Base-by-base conservation (phyloP, 176 grass and related monocot species). In the Phoenix dactylifera region DNA sequence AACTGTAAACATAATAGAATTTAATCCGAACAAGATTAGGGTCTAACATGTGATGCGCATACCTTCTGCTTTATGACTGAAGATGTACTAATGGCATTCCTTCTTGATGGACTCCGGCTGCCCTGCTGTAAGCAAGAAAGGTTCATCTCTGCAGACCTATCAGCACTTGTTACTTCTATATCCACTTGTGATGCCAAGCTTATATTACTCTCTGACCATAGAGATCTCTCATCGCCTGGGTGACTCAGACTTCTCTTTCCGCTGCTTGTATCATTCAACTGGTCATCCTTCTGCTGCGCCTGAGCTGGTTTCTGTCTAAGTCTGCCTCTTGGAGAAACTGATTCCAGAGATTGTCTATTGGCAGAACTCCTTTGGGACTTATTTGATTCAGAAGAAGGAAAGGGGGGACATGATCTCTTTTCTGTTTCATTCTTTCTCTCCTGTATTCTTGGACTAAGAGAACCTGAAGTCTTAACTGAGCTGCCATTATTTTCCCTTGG, bases 391-490 rank as follows among this genome's bases (percentile, higher is more conserved):
- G 71, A 30, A 71, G 61, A 73, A 55, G 84, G 76, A 68, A 88
- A 44, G 51, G 73, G 82, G 3, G 79, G 67, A 71, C 75, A 78
- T 69, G 85, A 67, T 66, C 78, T 85, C 63, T 56, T 76, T 54
- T 82, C 80, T 24, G 52, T 35, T 63, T 86, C 71, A 14, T 70
- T 70, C 17, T 80, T 91, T 80, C 72, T 92, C 51, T 80, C 78
- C 62, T 75, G 78, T 80, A 89, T 78, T 65, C 82, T 93, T 72
- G 94, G 85, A 51, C 85, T 86, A 25, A 85, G 73, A 10, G 85
- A 93, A 52, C 66, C 81, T 73, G 78, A 80, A 79, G 80, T 63
- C 51, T 86, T 86, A 62, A 59, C 56, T 54, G 35, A 68, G 61
- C 49, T 72, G 62, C 57, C 73, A 64, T 63, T 81, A 52, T 72